Evolutionary conservation across 2,329 filamentous ascomycete species (phyloP), one percentile per base, ranked within the genome.

Genomic region (Bipolaris sorokiniana): DNA sequence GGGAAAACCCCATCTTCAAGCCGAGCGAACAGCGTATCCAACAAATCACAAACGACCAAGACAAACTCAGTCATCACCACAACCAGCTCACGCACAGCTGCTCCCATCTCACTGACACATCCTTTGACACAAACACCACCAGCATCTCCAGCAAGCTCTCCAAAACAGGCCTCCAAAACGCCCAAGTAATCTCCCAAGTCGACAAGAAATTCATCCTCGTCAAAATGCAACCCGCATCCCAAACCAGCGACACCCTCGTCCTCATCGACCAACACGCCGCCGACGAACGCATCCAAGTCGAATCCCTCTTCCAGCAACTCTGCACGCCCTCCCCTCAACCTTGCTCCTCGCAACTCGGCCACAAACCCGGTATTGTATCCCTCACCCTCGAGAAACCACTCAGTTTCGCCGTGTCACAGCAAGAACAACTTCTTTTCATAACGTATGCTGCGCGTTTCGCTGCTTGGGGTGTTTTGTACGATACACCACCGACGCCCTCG

Each of bases 221-320:
- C 20, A 89, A 85, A 60, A 77, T 91, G 48, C 72, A 26, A 15
- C 57, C 48, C 5, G 5, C 36, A 9, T 33, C 10, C 1, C 13
- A 18, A 7, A 7, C 23, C 13, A 61, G 70, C 2, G 61, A 71
- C 2, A 65, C 87, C 1, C 78, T 98, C 4, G 82, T 96, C 0
- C 80, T 97, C 37, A 83, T 97, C 5, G 95, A 99, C 69, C 95
- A 99, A 70, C 95, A 99, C 72, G 95, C 95, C 0, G 95, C 93
- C 3, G 94, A 97, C 72, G 95, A 99, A 78, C 85, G 95, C 44
- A 87, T 90, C 61, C 87, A 88, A 1, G 84, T 98, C 1, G 95
- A 99, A 71, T 72, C 76, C 0, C 81, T 99, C 1, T 86, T 96
- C 72, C 60, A 70, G 22, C 81, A 86, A 2, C 76, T 90, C 31